Percentiles rank a stretch among this genome's conserved stretches.
These are phyloP conservation scores for Exutisphaerella laricina DNA, from an alignment of 2,329 filamentous ascomycete genomes.

Conservation along the genomic window DNA sequence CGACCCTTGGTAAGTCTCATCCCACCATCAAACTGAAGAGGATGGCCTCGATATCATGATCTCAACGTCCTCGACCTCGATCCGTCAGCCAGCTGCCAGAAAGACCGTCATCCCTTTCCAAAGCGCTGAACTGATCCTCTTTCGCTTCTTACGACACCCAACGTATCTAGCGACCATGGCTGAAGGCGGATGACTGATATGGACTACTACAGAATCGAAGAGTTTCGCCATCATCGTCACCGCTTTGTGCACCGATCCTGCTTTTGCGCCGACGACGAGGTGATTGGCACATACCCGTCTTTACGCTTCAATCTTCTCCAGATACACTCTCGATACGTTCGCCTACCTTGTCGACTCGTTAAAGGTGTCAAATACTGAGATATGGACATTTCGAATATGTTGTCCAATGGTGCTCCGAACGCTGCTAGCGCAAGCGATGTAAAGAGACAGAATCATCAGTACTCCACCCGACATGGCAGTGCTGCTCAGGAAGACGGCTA, in stretches of 20 bases:
- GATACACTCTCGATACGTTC: conserved; percentile 13
- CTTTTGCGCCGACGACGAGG: conserved; percentile 31
- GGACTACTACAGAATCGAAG: conserved; percentile 7
- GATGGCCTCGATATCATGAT: conserved; percentile 21
- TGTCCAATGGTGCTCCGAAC: conserved; percentile 26
- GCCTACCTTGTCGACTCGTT: conserved; percentile 6
- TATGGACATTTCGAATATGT: conserved; percentile 37
- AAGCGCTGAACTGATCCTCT: conserved; percentile 9
- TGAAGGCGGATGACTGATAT: conserved; percentile 6
- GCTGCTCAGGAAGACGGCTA: conserved; percentile 16
- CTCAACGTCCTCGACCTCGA: conserved; percentile 13
- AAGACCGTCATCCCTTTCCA: conserved; percentile 20
- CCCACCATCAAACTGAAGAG: conserved; percentile 5
- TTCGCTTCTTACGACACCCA: conserved; percentile 3
- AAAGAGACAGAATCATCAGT: conserved; percentile 31
- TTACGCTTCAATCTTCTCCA: conserved; percentile 6
- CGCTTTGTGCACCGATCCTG: conserved; percentile 11
- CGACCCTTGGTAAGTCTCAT: conserved; percentile 26
- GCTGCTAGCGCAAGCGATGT: conserved; percentile 21
- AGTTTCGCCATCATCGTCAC: conserved; percentile 6
- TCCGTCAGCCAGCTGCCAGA: conserved; percentile 16
- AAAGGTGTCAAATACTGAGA: conserved; percentile 10
- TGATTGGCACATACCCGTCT: conserved; percentile 14
- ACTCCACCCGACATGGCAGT: conserved; percentile 30
- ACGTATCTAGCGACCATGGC: not conserved